Conservation (phyloP, 208 protist genomes). For the Angomonas ambiguus region DNA sequence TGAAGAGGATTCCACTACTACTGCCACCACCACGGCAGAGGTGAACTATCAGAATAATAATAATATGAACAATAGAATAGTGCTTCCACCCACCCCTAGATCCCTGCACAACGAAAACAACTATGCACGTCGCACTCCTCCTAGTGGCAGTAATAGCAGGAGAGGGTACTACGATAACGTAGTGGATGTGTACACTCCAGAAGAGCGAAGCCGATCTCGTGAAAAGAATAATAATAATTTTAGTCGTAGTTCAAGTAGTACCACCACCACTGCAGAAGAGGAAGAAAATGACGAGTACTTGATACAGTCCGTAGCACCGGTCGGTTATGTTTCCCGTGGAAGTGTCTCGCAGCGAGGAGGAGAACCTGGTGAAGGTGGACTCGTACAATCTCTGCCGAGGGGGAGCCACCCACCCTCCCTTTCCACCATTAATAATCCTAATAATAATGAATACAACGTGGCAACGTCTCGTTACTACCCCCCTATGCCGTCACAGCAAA, state of each 20-base stretch:
- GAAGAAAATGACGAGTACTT: too few relatives aligned
- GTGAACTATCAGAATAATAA: slow-evolving; percentile 2
- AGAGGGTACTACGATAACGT: background rate
- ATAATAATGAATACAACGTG: background rate
- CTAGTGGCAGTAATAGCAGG: background rate
- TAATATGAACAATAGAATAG: background rate
- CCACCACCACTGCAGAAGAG: background rate
- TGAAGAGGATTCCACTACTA: background rate
- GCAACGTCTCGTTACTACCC: background rate
- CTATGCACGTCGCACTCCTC: background rate
- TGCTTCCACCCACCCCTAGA: background rate
- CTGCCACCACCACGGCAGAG: background rate
- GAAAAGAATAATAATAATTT: background rate
- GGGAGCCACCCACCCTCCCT: background rate
- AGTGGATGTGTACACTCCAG: background rate
- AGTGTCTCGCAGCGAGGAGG: background rate
- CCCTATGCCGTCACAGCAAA: background rate
- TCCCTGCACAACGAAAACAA: background rate
- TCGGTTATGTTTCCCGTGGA: too few relatives aligned
- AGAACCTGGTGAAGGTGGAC: slow-evolving; percentile 5
- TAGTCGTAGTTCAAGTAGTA: background rate
- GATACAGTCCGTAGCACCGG: too few relatives aligned
- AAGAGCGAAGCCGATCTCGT: background rate
- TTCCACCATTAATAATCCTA: background rate
- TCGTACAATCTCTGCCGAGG: background rate